Evolutionary conservation across 116 monocot species (phyloP).

Genomic region (Dioscorea cayenensis): DNA sequence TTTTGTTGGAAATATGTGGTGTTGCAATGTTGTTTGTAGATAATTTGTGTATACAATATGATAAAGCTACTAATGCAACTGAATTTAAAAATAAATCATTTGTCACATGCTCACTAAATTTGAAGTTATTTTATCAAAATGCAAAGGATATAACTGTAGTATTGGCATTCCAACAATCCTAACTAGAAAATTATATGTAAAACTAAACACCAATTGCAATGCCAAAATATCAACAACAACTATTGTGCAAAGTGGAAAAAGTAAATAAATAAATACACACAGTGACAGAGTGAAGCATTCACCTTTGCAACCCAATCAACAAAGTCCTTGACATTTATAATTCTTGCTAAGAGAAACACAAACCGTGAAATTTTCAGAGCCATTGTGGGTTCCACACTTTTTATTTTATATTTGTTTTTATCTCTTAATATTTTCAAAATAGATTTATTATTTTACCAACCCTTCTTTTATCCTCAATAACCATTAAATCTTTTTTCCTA

Average conservation of each 20-base stretch:
- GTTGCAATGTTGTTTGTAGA: slow-evolving; percentile 89
- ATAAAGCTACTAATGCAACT: slow-evolving; percentile 91
- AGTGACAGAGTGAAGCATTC: slow-evolving; percentile 2
- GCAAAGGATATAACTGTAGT: neutral
- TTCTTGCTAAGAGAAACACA: slow-evolving; percentile 94
- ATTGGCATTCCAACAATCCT: neutral
- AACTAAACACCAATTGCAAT: neutral
- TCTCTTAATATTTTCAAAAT: no score
- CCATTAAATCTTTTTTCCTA: no score
- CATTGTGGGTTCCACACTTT: slow-evolving; percentile 21
- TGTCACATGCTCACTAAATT: neutral
- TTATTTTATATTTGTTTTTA: no score
- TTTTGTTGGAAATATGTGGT: slow-evolving; percentile 88
- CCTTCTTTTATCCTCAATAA: no score
- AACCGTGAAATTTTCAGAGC: slow-evolving; percentile 84
- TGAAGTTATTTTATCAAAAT: neutral
- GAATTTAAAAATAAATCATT: slow-evolving; percentile 6
- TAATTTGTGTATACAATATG: slow-evolving; percentile 98
- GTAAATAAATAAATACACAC: no score
- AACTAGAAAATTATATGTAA: neutral
- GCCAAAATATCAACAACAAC: neutral
- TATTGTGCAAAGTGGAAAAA: no score
- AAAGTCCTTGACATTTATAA: slow-evolving; percentile 94
- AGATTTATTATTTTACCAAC: no score
- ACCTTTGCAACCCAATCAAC: slow-evolving; percentile 99